phyloP scores from a whole-genome alignment of 805 yeast species.

The Nakazawaea ernobii region DNA sequence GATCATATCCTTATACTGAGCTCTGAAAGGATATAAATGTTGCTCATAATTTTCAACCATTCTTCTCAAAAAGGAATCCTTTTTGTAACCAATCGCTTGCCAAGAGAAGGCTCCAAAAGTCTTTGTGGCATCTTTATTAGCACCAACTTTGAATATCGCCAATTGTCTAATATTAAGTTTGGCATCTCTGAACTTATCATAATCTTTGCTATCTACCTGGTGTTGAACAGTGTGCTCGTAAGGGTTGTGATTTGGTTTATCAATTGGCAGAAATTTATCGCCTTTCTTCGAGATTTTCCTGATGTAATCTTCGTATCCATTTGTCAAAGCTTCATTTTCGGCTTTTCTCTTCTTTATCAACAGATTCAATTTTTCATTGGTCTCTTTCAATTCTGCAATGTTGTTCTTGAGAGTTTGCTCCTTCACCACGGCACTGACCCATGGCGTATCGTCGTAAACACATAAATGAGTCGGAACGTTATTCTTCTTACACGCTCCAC shows the following conservation, averaged over 20 bases:
- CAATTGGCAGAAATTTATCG: background rate
- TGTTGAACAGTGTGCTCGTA: background rate
- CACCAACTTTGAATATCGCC: background rate
- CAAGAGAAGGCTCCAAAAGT: constrained; percentile 10
- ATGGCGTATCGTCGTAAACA: constrained; percentile 17
- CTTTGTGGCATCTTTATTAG: background rate
- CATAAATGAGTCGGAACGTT: constrained; percentile 18
- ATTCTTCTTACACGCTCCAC: constrained; percentile 26
- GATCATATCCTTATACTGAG: background rate
- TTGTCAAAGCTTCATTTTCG: background rate
- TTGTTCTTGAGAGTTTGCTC: constrained; percentile 20
- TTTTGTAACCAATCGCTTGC: background rate
- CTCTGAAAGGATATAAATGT: background rate
- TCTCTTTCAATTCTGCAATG: constrained; percentile 13
- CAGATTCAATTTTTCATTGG: background rate
- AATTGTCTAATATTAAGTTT: background rate
- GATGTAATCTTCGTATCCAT: background rate
- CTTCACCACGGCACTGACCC: constrained; percentile 10
- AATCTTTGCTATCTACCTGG: too few relatives aligned
- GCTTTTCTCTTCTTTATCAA: background rate
- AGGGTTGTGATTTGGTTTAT: background rate
- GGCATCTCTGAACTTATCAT: background rate
- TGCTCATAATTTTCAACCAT: background rate
- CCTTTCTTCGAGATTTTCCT: background rate
- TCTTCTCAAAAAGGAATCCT: background rate